phyloP scores from a whole-genome alignment of 805 yeast genomes.

The Lipomyces lipofer region DNA sequence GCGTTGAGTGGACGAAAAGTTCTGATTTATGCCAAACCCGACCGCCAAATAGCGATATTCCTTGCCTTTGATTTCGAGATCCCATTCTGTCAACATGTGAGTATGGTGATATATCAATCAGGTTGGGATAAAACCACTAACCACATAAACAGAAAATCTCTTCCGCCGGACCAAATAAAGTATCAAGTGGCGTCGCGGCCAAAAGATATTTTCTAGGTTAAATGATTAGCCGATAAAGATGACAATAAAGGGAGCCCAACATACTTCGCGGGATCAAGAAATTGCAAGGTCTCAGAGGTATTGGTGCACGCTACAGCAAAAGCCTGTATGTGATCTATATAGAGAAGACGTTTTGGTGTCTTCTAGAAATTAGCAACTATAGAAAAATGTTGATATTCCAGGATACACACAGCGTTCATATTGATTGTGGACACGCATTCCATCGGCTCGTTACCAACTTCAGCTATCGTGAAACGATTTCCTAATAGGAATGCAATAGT shows the following conservation, averaged over 20 bases:
- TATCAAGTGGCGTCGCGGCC: constrained; percentile 2
- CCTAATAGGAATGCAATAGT: constrained; percentile 1
- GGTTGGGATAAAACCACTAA: not conserved
- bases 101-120: not conserved
- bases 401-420: not conserved
- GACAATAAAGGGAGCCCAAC: not conserved
- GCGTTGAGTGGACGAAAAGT: not conserved
- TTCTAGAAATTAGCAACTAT: not conserved
- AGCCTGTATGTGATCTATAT: constrained; percentile 10
- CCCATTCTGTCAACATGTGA: constrained; percentile 14
- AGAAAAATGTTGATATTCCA: no score
- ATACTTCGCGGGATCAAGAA: constrained; percentile 14
- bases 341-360: constrained; percentile 15
- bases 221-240: not conserved
- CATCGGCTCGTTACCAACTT: constrained; percentile 5
- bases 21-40: constrained; percentile 4
- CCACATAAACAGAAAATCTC: constrained; percentile 12
- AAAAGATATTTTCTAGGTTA: constrained; percentile 1
- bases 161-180: constrained; percentile 1
- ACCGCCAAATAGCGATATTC: constrained; percentile 7
- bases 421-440: constrained; percentile 9
- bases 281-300: not conserved
- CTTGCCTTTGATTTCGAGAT: not conserved
- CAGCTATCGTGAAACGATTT: constrained; percentile 7
- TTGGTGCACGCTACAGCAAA: constrained; percentile 9